Evolutionary conservation across 2,329 filamentous ascomycete species (phyloP), one percentile per base, ranked within the genome.

Genomic region (Aspergillus spinulosporus): DNA sequence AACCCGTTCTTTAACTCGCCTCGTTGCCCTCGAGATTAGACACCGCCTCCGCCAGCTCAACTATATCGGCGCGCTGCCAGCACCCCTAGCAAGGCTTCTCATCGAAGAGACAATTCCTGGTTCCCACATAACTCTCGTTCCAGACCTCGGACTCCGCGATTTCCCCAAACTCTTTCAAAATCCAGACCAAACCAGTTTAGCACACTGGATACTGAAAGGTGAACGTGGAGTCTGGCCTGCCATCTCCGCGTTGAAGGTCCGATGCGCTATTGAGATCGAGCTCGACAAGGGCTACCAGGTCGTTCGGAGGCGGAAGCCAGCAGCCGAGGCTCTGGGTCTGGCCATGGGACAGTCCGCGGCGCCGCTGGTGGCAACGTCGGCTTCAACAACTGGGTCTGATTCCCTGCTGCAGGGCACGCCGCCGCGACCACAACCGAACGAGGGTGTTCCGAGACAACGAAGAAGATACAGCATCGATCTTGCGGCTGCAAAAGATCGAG

Each of bases 171-270:
- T 97, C 34, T 81, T 97, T n/a, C 89, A 95, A 71, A 90, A 88
- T 31, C 92, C 92, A 1, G 93, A 88, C 0, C 80, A 84, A 51
- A 84, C 88, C 57, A 87, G 85, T 6, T 77, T 97, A 3, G 85
- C 90, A 56, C 89, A 93, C 64, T 97, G 92, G 93, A 92, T 95
- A 52, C 73, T 86, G 32, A 82, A 88, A 53, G 93, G 93, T 1
- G 93, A 97, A 74, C 79, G 87, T 59, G 92, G 89, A 62, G 91
- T 96, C 0, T 97, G 93, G 92, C 93, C 92, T 0, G 90, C 91
- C 2, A 85, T 96, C 2, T 87, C 87, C 32, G 90, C 92, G 11
- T 74, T 97, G 59, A 88, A 88, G 64, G 87, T 96, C 5, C 80
- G 93, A 5, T 94, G 90, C 72, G 88, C 87, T 3, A 83, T 97